These are phyloP conservation scores for Neophaeococcomyces mojaviensis DNA, from an alignment of 2,329 filamentous ascomycete genomes.

Conservation along the genomic window DNA sequence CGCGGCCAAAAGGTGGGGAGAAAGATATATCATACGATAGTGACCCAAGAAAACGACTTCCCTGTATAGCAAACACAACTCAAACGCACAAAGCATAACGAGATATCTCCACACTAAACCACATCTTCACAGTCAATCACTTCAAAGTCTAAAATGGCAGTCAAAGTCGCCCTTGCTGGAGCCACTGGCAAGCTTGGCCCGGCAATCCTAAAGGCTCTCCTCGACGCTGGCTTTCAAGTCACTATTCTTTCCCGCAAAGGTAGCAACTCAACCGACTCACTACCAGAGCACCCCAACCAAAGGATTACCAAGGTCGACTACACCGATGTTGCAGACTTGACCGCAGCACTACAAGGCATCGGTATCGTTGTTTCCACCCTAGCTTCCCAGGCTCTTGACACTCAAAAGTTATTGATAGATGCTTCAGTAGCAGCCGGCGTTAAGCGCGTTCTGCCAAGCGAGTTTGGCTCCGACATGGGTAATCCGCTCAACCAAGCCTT, in stretches of 20 bases:
- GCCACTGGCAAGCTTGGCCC: slow-evolving; percentile 27
- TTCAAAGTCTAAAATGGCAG: background rate
- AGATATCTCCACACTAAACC: background rate
- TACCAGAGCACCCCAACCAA: background rate
- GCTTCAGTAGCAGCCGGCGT: slow-evolving; percentile 27
- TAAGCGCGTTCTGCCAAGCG: slow-evolving; percentile 29
- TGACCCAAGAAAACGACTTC: too few relatives aligned
- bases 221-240: slow-evolving; percentile 23
- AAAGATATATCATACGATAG: too few relatives aligned
- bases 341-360: slow-evolving; percentile 16
- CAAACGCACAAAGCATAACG: too few relatives aligned
- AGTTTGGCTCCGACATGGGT: slow-evolving; percentile 29
- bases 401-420: slow-evolving; percentile 24
- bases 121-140: background rate
- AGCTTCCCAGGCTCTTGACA: slow-evolving; percentile 4
- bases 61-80: background rate
- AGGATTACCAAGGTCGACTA: slow-evolving; percentile 18
- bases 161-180: slow-evolving; percentile 19
- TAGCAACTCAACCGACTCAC: slow-evolving; percentile 9
- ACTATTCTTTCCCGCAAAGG: slow-evolving; percentile 23
- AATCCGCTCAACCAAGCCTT: slow-evolving; percentile 23
- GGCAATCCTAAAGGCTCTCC: slow-evolving; percentile 23
- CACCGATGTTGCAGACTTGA: slow-evolving; percentile 17
- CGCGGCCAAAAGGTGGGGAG: too few relatives aligned
- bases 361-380: slow-evolving; percentile 21